Evolutionary conservation across 2,329 filamentous ascomycete species (phyloP).

Genomic region (Leptodontidium sp.): DNA sequence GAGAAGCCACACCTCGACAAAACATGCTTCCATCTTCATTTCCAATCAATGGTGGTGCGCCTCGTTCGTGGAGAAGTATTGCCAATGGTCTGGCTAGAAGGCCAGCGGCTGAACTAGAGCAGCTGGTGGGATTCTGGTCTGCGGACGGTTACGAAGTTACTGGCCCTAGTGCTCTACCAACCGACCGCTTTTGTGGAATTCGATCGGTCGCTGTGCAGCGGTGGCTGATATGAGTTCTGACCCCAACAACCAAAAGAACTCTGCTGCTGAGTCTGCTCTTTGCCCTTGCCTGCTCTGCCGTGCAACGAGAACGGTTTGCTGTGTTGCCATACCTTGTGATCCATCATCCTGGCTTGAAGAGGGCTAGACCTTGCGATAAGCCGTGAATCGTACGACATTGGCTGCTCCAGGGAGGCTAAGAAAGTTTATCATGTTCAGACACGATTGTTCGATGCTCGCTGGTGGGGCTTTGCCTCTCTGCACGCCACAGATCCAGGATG

Average conservation of each 20-base stretch:
- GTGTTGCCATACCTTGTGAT: slow-evolving; percentile 13
- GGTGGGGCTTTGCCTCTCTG: neutral
- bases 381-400: slow-evolving; percentile 12
- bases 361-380: slow-evolving; percentile 17
- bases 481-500: slow-evolving; percentile 1
- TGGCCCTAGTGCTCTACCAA: neutral
- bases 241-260: neutral
- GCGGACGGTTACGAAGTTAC: too few species aligned
- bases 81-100: slow-evolving; percentile 7
- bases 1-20: slow-evolving; percentile 14
- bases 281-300: neutral
- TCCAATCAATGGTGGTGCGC: slow-evolving; percentile 7
- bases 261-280: neutral
- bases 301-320: slow-evolving; percentile 8
- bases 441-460: neutral
- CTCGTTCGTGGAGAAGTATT: slow-evolving; percentile 18
- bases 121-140: neutral
- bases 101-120: slow-evolving; percentile 10
- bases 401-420: neutral
- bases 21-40: slow-evolving; percentile 5
- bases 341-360: slow-evolving; percentile 4
- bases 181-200: slow-evolving; percentile 10
- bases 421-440: slow-evolving; percentile 6
- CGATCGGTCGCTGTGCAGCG: neutral
- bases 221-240: slow-evolving; percentile 13